Conservation (phyloP, 2,329 filamentous ascomycete genomes). For the Cryphonectria nitschkei region DNA sequence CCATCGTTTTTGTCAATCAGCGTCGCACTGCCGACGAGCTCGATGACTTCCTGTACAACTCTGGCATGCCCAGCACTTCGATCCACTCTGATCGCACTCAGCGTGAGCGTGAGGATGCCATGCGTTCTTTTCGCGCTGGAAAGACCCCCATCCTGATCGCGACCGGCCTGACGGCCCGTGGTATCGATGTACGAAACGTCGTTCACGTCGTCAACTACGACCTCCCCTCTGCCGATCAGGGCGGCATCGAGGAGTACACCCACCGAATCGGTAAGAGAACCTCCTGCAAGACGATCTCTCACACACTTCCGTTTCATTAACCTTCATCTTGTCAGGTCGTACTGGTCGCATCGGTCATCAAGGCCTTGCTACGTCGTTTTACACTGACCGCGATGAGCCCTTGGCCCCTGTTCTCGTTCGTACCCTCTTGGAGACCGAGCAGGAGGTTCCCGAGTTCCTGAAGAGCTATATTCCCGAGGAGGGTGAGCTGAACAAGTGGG, state of each 20-base stretch:
- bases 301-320: neutral
- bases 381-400: conserved; percentile 74
- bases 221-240: conserved; percentile 71
- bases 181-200: conserved; percentile 85
- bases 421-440: conserved; percentile 77
- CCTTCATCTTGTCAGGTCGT: conserved; percentile 62
- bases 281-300: neutral
- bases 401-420: conserved; percentile 77
- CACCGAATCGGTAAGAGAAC: conserved; percentile 81
- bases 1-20: conserved; percentile 90
- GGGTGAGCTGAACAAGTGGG: conserved; percentile 51
- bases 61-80: conserved; percentile 78
- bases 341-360: conserved; percentile 91
- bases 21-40: conserved; percentile 74
- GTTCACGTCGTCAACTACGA: conserved; percentile 95
- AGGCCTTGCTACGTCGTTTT: conserved; percentile 88
- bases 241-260: conserved; percentile 91
- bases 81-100: conserved; percentile 90
- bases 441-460: conserved; percentile 83
- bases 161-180: conserved; percentile 85
- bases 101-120: conserved; percentile 85
- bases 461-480: conserved; percentile 64
- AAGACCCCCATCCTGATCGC: conserved; percentile 79
- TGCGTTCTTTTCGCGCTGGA: conserved; percentile 81
- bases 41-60: conserved; percentile 86